Conservation (phyloP, 164 flowering plant species). For the Malania oleifera region DNA sequence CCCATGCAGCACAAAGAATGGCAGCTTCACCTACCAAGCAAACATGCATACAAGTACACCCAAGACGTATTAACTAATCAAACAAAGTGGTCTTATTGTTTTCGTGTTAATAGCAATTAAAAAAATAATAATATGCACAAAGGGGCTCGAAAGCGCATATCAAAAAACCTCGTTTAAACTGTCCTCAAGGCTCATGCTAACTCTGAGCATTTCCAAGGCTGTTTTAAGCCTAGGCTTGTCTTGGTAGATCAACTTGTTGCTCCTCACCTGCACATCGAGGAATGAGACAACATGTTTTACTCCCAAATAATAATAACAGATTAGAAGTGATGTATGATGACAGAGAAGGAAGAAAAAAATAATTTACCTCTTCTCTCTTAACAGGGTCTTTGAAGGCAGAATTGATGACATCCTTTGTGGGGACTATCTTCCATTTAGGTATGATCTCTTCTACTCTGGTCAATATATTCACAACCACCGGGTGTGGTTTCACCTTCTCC, state of each 20-base stretch:
- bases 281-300: no score
- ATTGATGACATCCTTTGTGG: slow-evolving; percentile 84
- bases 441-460: slow-evolving; percentile 81
- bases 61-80: neutral
- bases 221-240: slow-evolving; percentile 94
- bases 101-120: no score
- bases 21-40: slow-evolving; percentile 56
- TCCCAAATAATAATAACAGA: neutral
- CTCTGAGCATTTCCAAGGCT: slow-evolving; percentile 86
- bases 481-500: slow-evolving; percentile 97
- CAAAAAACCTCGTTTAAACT: slow-evolving; percentile 52
- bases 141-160: neutral
- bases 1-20: slow-evolving; percentile 87
- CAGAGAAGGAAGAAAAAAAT: neutral
- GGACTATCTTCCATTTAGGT: slow-evolving; percentile 98
- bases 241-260: slow-evolving; percentile 82
- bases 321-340: neutral
- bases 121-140: neutral
- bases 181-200: slow-evolving; percentile 80
- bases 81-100: no score
- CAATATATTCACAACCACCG: slow-evolving; percentile 64
- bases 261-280: slow-evolving; percentile 45
- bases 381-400: slow-evolving; percentile 87
- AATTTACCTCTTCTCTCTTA: slow-evolving; percentile 76
- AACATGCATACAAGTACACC: neutral